Conservation (phyloP, 176 grass and related monocot genomes). For the Elymus sibiricus region DNA sequence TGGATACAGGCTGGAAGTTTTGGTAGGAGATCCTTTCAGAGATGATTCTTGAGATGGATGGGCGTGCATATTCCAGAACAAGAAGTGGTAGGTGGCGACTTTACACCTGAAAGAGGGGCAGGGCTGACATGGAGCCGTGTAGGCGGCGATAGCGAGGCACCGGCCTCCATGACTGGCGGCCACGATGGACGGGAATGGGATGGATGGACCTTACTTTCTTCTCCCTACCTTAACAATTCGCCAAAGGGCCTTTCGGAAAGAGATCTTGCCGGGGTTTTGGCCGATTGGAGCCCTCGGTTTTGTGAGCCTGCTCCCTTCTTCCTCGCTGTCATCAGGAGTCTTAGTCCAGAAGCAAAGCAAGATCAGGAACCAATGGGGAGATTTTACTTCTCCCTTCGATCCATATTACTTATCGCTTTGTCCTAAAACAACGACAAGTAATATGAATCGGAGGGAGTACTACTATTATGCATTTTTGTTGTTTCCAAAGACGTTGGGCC, state of each 20-base stretch:
- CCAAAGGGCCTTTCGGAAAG: slow-evolving; percentile 9
- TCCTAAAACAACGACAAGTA: too few relatives aligned
- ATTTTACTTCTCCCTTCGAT: too few relatives aligned
- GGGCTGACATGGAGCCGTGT: slow-evolving; percentile 59
- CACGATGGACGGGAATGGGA: background rate
- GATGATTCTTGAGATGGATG: slow-evolving; percentile 30
- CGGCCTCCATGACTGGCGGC: background rate
- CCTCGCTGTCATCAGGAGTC: background rate
- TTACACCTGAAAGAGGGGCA: slow-evolving; percentile 25
- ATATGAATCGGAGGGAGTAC: too few relatives aligned
- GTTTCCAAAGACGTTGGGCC: background rate
- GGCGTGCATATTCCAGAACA: slow-evolving; percentile 36
- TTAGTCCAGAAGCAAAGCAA: slow-evolving; percentile 35
- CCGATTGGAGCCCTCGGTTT: slow-evolving; percentile 18
- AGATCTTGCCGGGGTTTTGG: slow-evolving; percentile 26
- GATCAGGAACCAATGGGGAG: background rate
- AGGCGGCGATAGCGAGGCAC: slow-evolving; percentile 30
- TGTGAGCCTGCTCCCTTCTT: background rate
- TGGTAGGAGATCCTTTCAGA: slow-evolving; percentile 43
- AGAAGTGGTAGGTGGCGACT: slow-evolving; percentile 37
- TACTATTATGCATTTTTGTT: too few relatives aligned
- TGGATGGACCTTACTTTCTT: background rate
- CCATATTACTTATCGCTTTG: too few relatives aligned
- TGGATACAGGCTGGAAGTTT: slow-evolving; percentile 23
- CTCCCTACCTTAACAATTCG: slow-evolving; percentile 13